These are phyloP conservation scores for Candida labiduridarum DNA, from an alignment of 1,139 yeast species.

Conservation along the genomic window DNA sequence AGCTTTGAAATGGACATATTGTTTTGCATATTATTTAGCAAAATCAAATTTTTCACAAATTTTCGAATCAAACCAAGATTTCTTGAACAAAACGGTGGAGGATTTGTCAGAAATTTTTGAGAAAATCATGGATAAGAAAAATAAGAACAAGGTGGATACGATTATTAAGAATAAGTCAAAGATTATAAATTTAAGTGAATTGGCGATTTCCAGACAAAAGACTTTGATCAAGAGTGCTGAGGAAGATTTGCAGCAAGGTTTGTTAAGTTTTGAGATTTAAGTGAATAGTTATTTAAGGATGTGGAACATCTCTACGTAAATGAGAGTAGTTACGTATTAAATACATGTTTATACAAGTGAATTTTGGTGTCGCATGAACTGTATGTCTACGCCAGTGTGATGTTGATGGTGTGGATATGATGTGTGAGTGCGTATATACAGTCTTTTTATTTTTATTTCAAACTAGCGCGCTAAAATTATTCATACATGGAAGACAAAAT, in stretches of 20 bases:
- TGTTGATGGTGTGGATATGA: no score
- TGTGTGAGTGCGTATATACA: no score
- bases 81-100: constrained; percentile 75
- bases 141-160: constrained; percentile 27
- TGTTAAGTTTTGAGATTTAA: constrained; percentile 21
- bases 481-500: no score
- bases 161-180: constrained; percentile 52
- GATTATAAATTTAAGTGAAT: constrained; percentile 52
- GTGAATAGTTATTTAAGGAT: neutral
- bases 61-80: constrained; percentile 75
- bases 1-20: constrained; percentile 89
- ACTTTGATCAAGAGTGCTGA: constrained; percentile 56
- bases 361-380: no score
- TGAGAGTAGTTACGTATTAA: no score
- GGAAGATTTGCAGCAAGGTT: constrained; percentile 35
- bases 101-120: constrained; percentile 74
- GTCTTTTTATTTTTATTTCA: no score
- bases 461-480: no score
- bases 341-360: no score
- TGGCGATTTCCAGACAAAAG: constrained; percentile 47
- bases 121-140: constrained; percentile 50
- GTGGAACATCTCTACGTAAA: no score
- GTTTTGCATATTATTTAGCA: constrained; percentile 70
- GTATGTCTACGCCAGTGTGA: no score
- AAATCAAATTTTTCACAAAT: constrained; percentile 54